Conservation (phyloP, 1,139 yeast species). For the Lodderomyces metapsilosis region DNA sequence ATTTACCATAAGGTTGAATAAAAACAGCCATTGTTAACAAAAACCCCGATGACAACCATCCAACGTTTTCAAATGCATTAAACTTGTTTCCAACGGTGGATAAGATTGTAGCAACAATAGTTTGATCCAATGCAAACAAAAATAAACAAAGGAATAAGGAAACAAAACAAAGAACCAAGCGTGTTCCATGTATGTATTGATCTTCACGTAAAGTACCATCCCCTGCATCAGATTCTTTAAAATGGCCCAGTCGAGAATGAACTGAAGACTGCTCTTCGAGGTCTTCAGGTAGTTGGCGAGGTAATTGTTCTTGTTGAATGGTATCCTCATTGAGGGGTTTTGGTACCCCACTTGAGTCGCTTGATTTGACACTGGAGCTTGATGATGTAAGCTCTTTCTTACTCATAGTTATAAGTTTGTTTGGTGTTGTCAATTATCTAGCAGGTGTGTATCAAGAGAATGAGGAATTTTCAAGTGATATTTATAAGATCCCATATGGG, state of each 20-base stretch:
- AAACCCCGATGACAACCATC: constrained; percentile 64
- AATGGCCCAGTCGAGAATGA: constrained; percentile 9
- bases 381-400: neutral
- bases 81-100: constrained; percentile 39
- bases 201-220: constrained; percentile 43
- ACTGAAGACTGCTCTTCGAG: constrained; percentile 8
- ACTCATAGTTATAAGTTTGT: no score
- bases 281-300: constrained; percentile 4
- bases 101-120: constrained; percentile 37
- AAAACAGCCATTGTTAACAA: constrained; percentile 42
- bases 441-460: no score
- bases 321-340: neutral
- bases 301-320: neutral
- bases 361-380: neutral
- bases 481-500: neutral
- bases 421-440: no score
- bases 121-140: constrained; percentile 41
- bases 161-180: constrained; percentile 25
- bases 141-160: constrained; percentile 32
- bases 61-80: constrained; percentile 49
- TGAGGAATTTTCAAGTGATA: neutral
- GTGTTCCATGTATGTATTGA: constrained; percentile 32
- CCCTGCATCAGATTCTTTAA: constrained; percentile 40
- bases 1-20: constrained; percentile 38
- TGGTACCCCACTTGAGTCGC: neutral